Evolutionary conservation across 2,329 filamentous ascomycete genomes (phyloP).

Genomic region (Paecilomyces sp.): DNA sequence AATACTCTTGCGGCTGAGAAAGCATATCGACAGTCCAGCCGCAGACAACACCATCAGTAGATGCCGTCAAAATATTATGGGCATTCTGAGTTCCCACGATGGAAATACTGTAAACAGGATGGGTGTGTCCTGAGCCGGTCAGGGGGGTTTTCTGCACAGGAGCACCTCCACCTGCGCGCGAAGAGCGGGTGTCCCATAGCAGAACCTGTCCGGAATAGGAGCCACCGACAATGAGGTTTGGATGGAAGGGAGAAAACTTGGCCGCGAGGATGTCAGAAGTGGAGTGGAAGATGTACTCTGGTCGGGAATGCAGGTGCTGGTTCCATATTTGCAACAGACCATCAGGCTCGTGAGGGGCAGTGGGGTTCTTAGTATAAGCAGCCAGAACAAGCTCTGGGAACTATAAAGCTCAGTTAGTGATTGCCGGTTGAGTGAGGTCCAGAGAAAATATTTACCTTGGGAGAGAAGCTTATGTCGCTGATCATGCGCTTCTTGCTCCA

Average conservation of each 20-base stretch:
- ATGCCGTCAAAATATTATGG: constrained; percentile 96
- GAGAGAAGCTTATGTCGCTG: constrained; percentile 89
- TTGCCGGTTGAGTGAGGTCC: neutral
- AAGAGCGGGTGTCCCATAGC: constrained; percentile 91
- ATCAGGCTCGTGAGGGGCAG: constrained; percentile 86
- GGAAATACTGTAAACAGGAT: constrained; percentile 90
- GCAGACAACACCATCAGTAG: constrained; percentile 92
- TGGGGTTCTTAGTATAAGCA: constrained; percentile 94
- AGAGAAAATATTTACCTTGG: constrained; percentile 51
- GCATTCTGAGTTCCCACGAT: constrained; percentile 98
- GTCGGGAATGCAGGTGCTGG: constrained; percentile 83
- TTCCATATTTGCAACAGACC: constrained; percentile 97
- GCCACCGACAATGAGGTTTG: constrained; percentile 90
- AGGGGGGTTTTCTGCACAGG: constrained; percentile 95
- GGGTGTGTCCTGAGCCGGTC: constrained; percentile 89
- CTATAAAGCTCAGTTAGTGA: constrained; percentile 21
- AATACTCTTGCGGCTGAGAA: constrained; percentile 87
- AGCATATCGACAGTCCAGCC: constrained; percentile 98
- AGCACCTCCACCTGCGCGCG: constrained; percentile 56
- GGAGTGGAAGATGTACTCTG: constrained; percentile 94
- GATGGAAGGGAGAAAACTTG: constrained; percentile 98
- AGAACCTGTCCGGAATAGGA: constrained; percentile 95
- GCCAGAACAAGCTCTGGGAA: constrained; percentile 89
- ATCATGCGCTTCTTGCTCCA: constrained; percentile 99
- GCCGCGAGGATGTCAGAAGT: constrained; percentile 92